Percentiles rank a stretch among this genome's conserved stretches.
phyloP scores from a whole-genome alignment of 768 basidiomycete genomes.

The Naganishia vaughanmartiniae region DNA sequence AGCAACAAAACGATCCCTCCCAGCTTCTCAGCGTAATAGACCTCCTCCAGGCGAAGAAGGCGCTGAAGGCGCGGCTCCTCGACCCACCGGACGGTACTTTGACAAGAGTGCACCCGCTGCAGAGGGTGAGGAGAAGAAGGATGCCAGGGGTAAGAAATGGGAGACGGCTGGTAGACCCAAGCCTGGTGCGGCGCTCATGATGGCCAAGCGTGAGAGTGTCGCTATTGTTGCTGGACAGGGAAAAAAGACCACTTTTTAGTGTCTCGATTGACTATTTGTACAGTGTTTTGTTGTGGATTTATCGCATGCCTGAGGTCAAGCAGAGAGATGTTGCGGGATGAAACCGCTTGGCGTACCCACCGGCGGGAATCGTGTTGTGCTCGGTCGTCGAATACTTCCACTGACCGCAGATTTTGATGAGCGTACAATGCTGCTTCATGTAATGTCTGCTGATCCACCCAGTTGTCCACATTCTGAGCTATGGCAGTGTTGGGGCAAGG shows the following conservation, averaged over 20 bases:
- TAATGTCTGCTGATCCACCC: not conserved
- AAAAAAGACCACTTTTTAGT: constrained; percentile 55
- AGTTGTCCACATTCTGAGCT: not conserved
- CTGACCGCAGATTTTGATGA: not conserved
- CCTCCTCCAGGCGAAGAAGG: constrained; percentile 6
- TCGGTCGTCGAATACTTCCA: not conserved
- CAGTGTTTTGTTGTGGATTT: not conserved
- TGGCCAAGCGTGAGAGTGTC: constrained; percentile 54
- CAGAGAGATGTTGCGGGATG: not conserved
- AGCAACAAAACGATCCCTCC: constrained; percentile 45
- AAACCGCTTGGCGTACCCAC: too few relatives aligned
- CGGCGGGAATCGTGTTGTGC: not conserved
- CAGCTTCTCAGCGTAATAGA: constrained; percentile 32
- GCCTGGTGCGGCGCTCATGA: constrained; percentile 55
- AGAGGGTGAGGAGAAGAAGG: constrained; percentile 34
- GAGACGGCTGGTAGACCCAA: constrained; percentile 49
- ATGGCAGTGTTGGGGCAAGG: too few relatives aligned
- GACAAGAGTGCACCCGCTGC: constrained; percentile 23
- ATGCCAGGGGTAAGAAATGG: constrained; percentile 51
- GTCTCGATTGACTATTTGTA: not conserved
- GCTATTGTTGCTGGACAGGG: constrained; percentile 53
- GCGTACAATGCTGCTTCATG: not conserved
- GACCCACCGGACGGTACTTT: constrained; percentile 29
- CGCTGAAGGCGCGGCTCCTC: constrained; percentile 25
- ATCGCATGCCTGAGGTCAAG: not conserved